A percentile compares a stretch with the other conserved stretches of the same genome.
Conservation (phyloP, 805 yeast genomes). For the Metschnikowia borealis region DNA sequence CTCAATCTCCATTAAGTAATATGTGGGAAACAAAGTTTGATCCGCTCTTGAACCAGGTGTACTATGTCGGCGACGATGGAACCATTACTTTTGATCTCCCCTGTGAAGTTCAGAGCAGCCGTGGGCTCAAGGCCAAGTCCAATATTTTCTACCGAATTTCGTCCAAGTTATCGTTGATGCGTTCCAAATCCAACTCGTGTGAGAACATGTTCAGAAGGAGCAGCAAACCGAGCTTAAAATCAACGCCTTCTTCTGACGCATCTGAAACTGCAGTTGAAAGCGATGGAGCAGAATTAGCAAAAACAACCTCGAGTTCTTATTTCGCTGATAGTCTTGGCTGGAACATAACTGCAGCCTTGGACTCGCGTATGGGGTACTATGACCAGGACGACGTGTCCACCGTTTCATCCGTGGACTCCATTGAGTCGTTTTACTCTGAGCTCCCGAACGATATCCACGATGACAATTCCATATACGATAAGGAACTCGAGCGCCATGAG, state of each 20-base stretch:
- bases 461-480: conserved; percentile 17
- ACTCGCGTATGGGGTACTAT: conserved; percentile 13
- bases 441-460: conserved; percentile 14
- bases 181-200: conserved; percentile 8
- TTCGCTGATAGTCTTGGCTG: background rate
- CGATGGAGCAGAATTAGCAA: background rate
- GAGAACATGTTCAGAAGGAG: background rate
- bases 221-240: background rate
- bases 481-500: conserved; percentile 36
- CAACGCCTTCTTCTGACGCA: background rate
- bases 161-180: conserved; percentile 10
- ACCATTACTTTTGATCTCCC: conserved; percentile 17
- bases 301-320: background rate
- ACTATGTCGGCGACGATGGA: conserved; percentile 15
- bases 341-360: conserved; percentile 7
- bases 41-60: conserved; percentile 14
- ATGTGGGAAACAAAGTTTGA: conserved; percentile 18
- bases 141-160: conserved; percentile 10
- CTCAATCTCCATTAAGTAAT: background rate
- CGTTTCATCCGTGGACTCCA: conserved; percentile 21
- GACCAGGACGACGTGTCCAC: conserved; percentile 19
- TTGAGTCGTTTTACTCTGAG: conserved; percentile 22
- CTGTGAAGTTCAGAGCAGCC: conserved; percentile 15
- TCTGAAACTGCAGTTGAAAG: background rate
- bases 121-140: background rate